These are phyloP conservation scores for Calonectria hongkongensis DNA, from an alignment of 2,329 filamentous ascomycete genomes.

Conservation along the genomic window DNA sequence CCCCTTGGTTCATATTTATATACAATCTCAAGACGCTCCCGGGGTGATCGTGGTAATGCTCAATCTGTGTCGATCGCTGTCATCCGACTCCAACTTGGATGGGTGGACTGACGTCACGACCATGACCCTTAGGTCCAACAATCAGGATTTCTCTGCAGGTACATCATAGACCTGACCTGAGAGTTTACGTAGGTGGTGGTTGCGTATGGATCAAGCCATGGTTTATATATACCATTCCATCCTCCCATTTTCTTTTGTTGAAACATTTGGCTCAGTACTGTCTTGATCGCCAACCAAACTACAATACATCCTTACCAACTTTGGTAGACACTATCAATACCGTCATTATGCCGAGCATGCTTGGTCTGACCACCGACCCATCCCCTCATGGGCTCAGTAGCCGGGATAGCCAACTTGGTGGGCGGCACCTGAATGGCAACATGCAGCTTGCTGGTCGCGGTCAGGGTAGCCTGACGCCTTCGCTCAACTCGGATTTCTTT, in stretches of 20 bases:
- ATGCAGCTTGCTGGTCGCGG: conserved; percentile 49
- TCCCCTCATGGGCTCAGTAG: conserved; percentile 50
- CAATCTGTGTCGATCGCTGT: conserved; percentile 50
- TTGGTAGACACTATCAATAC: conserved; percentile 19
- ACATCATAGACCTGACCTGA: conserved; percentile 48
- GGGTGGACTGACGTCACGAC: conserved; percentile 53
- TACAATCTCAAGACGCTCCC: conserved; percentile 1
- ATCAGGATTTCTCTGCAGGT: conserved; percentile 53
- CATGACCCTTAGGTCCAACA: conserved; percentile 48
- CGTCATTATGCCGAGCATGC: conserved; percentile 55
- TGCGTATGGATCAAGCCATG: conserved; percentile 32
- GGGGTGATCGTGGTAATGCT: conserved; percentile 35
- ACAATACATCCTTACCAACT: background rate
- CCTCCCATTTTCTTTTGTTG: background rate
- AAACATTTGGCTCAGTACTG: background rate
- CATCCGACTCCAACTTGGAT: conserved; percentile 50
- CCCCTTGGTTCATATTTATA: background rate
- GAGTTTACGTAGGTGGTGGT: conserved; percentile 35
- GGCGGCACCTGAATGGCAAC: conserved; percentile 39
- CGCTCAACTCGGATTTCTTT: conserved; percentile 54
- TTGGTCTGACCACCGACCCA: conserved; percentile 53
- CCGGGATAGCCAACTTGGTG: conserved; percentile 44
- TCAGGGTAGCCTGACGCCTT: conserved; percentile 46
- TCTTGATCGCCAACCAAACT: conserved; percentile 3
- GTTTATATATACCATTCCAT: conserved; percentile 13